A percentile compares a stretch with the other conserved stretches of the same genome.
Conservation (phyloP, 495 filamentous ascomycete species). For the Daldinia decipiens region DNA sequence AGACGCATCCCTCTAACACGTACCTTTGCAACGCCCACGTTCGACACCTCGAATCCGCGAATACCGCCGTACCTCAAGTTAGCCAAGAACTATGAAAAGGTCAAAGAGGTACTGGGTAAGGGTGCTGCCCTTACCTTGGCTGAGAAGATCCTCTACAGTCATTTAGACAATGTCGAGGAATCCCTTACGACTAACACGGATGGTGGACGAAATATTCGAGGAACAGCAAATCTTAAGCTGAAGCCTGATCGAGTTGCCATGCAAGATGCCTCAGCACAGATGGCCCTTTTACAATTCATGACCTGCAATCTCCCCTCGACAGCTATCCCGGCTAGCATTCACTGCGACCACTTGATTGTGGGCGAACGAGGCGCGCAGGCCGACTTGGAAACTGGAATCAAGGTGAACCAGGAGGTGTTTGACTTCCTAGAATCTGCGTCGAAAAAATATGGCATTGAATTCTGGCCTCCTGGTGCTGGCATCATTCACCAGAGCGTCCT, state of each 20-base stretch:
- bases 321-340: slow-evolving; percentile 96
- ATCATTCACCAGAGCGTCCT: slow-evolving; percentile 99
- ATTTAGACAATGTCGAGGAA: slow-evolving; percentile 87
- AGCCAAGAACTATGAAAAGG: slow-evolving; percentile 61
- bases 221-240: slow-evolving; percentile 92
- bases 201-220: slow-evolving; percentile 83
- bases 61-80: slow-evolving; percentile 60
- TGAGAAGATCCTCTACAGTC: slow-evolving; percentile 98
- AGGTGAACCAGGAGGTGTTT: slow-evolving; percentile 95
- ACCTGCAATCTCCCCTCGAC: slow-evolving; percentile 89
- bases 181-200: slow-evolving; percentile 80
- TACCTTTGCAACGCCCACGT: slow-evolving; percentile 47
- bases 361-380: slow-evolving; percentile 88
- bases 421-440: slow-evolving; percentile 95
- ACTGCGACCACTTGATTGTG: slow-evolving; percentile 99
- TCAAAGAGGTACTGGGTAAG: slow-evolving; percentile 76
- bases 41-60: slow-evolving; percentile 44
- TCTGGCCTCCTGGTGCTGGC: slow-evolving; percentile 98
- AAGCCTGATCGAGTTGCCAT: slow-evolving; percentile 98
- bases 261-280: slow-evolving; percentile 98
- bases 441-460: slow-evolving; percentile 97
- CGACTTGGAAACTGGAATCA: slow-evolving; percentile 86
- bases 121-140: slow-evolving; percentile 81
- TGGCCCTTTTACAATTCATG: slow-evolving; percentile 99
- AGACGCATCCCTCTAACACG: slow-evolving; percentile 38